phyloP scores from a whole-genome alignment of 768 basidiomycete species.

The Leccinum pellstonianum region DNA sequence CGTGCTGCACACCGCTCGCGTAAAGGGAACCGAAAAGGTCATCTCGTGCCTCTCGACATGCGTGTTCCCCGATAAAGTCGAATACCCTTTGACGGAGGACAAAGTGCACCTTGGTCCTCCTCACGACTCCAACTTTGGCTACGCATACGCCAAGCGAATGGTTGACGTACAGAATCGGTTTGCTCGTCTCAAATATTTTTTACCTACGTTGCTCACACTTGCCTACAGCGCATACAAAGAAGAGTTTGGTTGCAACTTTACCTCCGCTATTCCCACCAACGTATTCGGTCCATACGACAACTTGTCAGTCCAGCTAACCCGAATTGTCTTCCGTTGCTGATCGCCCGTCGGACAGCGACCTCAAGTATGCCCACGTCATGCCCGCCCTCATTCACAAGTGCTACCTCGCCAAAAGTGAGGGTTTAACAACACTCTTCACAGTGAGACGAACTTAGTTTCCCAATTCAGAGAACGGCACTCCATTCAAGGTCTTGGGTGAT shows the following conservation, averaged over 20 bases:
- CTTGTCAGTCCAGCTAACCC: constrained; percentile 51
- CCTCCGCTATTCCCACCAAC: constrained; percentile 95
- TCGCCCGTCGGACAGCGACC: constrained; percentile 52
- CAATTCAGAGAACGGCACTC: constrained; percentile 67
- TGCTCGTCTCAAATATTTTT: constrained; percentile 21
- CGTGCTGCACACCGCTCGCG: constrained; percentile 74
- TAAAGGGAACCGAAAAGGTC: constrained; percentile 67
- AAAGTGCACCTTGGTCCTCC: constrained; percentile 93
- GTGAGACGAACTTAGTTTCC: background rate
- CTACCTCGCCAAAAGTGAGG: constrained; percentile 81
- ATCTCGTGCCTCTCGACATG: constrained; percentile 97
- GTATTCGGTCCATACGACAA: constrained; percentile 96
- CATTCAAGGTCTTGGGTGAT: constrained; percentile 85
- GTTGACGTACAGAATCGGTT: constrained; percentile 96
- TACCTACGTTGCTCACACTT: background rate
- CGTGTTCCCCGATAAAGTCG: constrained; percentile 94
- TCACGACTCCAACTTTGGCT: constrained; percentile 94
- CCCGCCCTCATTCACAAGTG: constrained; percentile 94
- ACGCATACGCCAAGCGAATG: constrained; percentile 93
- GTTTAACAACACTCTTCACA: background rate
- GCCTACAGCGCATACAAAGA: constrained; percentile 84
- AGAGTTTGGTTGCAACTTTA: constrained; percentile 92
- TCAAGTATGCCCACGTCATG: constrained; percentile 92
- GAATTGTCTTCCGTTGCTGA: background rate
- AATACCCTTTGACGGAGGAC: constrained; percentile 88